Evolutionary conservation across 2,329 filamentous ascomycete species (phyloP), one percentile per base, ranked within the genome.

Genomic region (Claviceps sp.): DNA sequence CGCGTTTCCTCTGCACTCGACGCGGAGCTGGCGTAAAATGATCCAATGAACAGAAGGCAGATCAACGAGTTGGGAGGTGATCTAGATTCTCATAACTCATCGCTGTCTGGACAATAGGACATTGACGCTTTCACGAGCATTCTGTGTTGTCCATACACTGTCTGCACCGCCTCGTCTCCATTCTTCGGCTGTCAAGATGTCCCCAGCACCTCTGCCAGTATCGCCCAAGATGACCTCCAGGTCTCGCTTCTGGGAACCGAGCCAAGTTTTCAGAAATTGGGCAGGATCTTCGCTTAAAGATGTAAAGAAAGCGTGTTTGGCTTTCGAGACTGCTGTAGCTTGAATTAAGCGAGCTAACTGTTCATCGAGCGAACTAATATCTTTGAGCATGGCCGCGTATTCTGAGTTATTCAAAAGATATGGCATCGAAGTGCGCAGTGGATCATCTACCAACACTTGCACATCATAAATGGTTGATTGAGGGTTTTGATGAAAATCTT

Each of bases 381-480:
- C 82, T 58, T 85, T 85, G 34, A 97, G 78, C 62, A 83, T 84
- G 41, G 76, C 70, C 16, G 84, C 78, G 67, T 88, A 86, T 52
- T 81, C 74, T 1, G 87, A 77, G 57, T 87, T 87, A 54, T 79
- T 78, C 53, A 85, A 75, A 57, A 89, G 75, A 14, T 80, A 72
- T 43, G 79, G 67, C 65, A 89, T 77, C 60, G 79, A 79, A 37
- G 77, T 75, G 49, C 83, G 82, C 48, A 94, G 75, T 1, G 90
- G 88, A 63, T 95, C 89, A 59, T 94, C 87, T 16, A 95, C 78
- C 1, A 82, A 77, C 46, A 98, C 87, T 60, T 84, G 83, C 47
- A 98, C 77, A 67, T 97, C 91, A 71, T 96, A 96, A 60, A 97
- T 75, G 5, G 90, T 96, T 1, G 88, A 83, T 49, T 80, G 74